Evolutionary conservation across 2,329 filamentous ascomycete species (phyloP).

Genomic region (Lasiodiplodia theobromae): DNA sequence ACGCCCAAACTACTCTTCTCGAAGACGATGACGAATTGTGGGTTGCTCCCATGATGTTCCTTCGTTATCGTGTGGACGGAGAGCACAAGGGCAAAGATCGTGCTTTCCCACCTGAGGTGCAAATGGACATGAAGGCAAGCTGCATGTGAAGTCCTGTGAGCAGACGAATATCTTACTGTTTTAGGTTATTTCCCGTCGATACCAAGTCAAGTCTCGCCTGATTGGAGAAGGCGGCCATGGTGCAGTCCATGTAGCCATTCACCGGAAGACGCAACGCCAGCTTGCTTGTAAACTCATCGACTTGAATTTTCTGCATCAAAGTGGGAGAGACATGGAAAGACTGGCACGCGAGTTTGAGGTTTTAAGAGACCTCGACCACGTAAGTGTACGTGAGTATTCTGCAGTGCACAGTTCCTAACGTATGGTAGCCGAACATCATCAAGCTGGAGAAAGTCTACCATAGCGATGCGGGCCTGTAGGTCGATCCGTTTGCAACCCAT

Average conservation of each 20-base stretch:
- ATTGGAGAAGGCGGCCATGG: conserved; percentile 64
- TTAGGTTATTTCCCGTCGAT: conserved; percentile 39
- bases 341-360: conserved; percentile 55
- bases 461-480: conserved; percentile 59
- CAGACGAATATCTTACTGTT: not conserved
- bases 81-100: not conserved
- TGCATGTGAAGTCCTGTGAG: not conserved
- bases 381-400: conserved; percentile 36
- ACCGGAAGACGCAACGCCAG: conserved; percentile 63
- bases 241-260: conserved; percentile 61
- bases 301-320: not conserved
- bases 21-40: conserved; percentile 52
- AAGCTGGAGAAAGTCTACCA: conserved; percentile 63
- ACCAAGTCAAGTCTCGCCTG: conserved; percentile 56
- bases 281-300: conserved; percentile 72
- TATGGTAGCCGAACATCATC: conserved; percentile 64
- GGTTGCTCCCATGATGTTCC: conserved; percentile 39
- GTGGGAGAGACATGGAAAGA: not conserved
- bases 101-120: not conserved
- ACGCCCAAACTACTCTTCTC: conserved; percentile 50
- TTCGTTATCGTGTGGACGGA: conserved; percentile 37
- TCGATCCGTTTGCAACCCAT: not conserved
- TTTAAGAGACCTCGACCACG: conserved; percentile 61
- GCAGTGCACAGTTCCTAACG: not conserved
- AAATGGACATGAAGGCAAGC: conserved; percentile 17